phyloP scores from a whole-genome alignment of 192 early-diverging fungal species.

The Cladochytrium replicatum region DNA sequence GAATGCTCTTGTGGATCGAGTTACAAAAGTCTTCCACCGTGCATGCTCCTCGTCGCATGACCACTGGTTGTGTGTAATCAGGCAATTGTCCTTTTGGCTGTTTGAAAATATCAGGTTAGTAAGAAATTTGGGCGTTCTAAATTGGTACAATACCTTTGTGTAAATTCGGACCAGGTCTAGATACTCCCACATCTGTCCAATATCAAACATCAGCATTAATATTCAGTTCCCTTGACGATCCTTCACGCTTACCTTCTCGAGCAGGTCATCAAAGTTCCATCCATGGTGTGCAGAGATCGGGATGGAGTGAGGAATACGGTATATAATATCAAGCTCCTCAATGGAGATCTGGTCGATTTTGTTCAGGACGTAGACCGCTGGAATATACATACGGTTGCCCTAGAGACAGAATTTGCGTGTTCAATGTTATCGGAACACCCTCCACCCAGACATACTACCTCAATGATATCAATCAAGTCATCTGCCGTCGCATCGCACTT shows the following conservation, averaged over 20 bases:
- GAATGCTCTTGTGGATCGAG: constrained; percentile 87
- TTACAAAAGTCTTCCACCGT: constrained; percentile 91
- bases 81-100: constrained; percentile 93
- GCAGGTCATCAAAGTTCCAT: constrained; percentile 95
- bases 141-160: constrained; percentile 29
- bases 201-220: not conserved
- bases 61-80: constrained; percentile 89
- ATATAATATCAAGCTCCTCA: constrained; percentile 90
- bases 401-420: too few relatives aligned
- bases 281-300: constrained; percentile 53
- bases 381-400: constrained; percentile 84
- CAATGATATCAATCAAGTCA: constrained; percentile 95
- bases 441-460: too few relatives aligned
- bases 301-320: constrained; percentile 93
- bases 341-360: constrained; percentile 98
- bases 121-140: too few relatives aligned
- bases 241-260: constrained; percentile 53
- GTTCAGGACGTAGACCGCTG: constrained; percentile 92
- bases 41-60: constrained; percentile 60
- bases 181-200: constrained; percentile 45
- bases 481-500: constrained; percentile 89
- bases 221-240: not conserved
- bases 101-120: constrained; percentile 39
- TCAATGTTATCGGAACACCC: too few relatives aligned
- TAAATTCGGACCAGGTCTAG: constrained; percentile 75